A percentile compares a stretch with the other conserved stretches of the same genome.
Evolutionary conservation across 1,284 basidiomycete genomes (phyloP).

Genomic region (Moesziomyces sp.): DNA sequence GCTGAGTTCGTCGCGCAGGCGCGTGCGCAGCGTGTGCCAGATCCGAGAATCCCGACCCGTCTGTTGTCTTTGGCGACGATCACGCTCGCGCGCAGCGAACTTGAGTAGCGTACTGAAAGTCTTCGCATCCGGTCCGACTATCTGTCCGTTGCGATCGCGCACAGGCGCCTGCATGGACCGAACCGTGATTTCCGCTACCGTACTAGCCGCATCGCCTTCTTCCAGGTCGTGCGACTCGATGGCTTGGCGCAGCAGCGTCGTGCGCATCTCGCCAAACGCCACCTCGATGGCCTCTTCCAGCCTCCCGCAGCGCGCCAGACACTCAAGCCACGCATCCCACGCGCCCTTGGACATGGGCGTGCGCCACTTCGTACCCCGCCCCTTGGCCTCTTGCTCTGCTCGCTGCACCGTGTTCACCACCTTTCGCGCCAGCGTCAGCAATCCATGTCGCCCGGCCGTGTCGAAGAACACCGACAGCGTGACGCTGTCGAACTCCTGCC

Average conservation of each 20-base stretch:
- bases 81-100: conserved; percentile 59
- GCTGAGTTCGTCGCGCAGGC: conserved; percentile 34
- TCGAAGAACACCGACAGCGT: conserved; percentile 86
- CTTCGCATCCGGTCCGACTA: conserved; percentile 57
- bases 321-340: conserved; percentile 87
- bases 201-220: neutral
- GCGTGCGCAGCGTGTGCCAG: conserved; percentile 27
- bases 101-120: conserved; percentile 68
- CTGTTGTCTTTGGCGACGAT: conserved; percentile 15
- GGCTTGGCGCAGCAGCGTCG: conserved; percentile 16
- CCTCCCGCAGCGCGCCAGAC: conserved; percentile 78
- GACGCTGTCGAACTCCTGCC: conserved; percentile 72
- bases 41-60: conserved; percentile 1
- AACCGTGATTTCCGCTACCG: conserved; percentile 8
- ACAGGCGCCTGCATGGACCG: conserved; percentile 17
- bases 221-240: neutral
- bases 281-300: conserved; percentile 78
- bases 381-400: conserved; percentile 70
- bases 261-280: conserved; percentile 75
- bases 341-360: conserved; percentile 72
- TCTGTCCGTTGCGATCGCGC: conserved; percentile 14
- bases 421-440: conserved; percentile 32
- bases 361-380: conserved; percentile 71
- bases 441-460: conserved; percentile 77
- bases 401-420: conserved; percentile 26